Evolutionary conservation across 768 basidiomycete species (phyloP).

Genomic region (Russula earlei): DNA sequence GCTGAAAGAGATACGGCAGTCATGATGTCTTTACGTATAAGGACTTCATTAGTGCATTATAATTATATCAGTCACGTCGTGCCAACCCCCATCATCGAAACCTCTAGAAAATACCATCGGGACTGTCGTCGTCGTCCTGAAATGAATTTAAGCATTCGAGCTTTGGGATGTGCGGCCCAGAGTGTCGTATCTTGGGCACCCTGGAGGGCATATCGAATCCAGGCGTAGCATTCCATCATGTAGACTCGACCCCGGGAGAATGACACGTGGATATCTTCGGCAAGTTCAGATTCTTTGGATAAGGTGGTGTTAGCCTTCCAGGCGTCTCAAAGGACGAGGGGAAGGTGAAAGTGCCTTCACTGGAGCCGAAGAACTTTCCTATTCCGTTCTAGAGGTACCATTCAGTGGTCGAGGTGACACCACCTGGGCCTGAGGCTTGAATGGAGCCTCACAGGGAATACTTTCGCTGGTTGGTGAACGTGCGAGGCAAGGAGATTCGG

Average conservation of each 20-base stretch:
- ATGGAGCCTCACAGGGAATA: background rate
- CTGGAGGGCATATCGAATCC: background rate
- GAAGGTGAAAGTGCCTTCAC: background rate
- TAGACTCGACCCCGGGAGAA: background rate
- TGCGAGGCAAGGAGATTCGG: background rate
- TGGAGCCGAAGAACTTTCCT: background rate
- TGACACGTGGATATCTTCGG: background rate
- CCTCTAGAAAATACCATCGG: background rate
- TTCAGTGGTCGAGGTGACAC: background rate
- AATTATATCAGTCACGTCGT: background rate
- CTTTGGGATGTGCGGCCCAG: background rate
- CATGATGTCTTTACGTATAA: background rate
- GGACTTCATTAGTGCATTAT: constrained; percentile 2
- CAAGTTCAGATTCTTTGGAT: background rate
- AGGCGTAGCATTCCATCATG: background rate
- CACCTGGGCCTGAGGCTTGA: background rate
- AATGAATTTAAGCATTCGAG: constrained; percentile 7
- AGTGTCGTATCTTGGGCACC: background rate
- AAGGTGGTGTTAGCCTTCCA: background rate
- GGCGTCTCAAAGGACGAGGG: background rate
- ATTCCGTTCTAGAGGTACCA: background rate
- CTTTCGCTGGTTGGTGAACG: background rate
- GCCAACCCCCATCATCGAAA: background rate
- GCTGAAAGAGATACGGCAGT: constrained; percentile 33
- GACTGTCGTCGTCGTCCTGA: background rate